These are phyloP conservation scores for Penium margaritaceum DNA, from an alignment of 139 green algal genomes.

Conservation along the genomic window DNA sequence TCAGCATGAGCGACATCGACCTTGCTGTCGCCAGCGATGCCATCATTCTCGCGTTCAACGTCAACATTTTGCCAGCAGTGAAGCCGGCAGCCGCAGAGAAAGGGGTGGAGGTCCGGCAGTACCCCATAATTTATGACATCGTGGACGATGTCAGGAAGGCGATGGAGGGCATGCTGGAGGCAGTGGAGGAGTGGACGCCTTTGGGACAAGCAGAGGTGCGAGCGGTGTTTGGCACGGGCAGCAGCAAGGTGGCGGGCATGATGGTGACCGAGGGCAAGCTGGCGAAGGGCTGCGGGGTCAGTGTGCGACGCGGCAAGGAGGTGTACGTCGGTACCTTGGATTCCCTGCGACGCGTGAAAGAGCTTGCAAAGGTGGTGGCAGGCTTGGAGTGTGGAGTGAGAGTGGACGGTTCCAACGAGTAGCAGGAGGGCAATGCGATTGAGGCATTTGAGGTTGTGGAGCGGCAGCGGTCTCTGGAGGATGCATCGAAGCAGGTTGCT, in stretches of 20 bases:
- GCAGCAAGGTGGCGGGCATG: constrained; percentile 69
- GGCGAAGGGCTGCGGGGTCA: constrained; percentile 44
- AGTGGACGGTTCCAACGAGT: constrained; percentile 26
- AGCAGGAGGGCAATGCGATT: constrained; percentile 48
- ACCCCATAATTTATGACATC: constrained; percentile 88
- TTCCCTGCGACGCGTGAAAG: constrained; percentile 78
- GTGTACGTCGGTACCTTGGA: constrained; percentile 68
- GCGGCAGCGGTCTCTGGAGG: constrained; percentile 50
- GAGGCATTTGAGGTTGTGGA: constrained; percentile 46
- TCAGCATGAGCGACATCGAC: constrained; percentile 49
- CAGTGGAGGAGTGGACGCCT: constrained; percentile 64
- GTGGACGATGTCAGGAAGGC: constrained; percentile 82
- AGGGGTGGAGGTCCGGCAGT: constrained; percentile 56
- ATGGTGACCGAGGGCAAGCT: constrained; percentile 65
- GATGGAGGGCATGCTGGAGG: constrained; percentile 87
- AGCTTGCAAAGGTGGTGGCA: constrained; percentile 74
- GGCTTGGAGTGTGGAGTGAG: constrained; percentile 43
- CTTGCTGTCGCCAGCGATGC: not conserved
- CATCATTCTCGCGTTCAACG: constrained; percentile 61
- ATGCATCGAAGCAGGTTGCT: constrained; percentile 6
- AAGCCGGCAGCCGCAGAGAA: not conserved
- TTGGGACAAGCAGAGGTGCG: constrained; percentile 65
- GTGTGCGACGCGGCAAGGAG: constrained; percentile 46
- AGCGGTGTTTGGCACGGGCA: constrained; percentile 75
- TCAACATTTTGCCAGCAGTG: not conserved